Conservation (phyloP, 2,329 filamentous ascomycete genomes). For the Cordyceps javanica region DNA sequence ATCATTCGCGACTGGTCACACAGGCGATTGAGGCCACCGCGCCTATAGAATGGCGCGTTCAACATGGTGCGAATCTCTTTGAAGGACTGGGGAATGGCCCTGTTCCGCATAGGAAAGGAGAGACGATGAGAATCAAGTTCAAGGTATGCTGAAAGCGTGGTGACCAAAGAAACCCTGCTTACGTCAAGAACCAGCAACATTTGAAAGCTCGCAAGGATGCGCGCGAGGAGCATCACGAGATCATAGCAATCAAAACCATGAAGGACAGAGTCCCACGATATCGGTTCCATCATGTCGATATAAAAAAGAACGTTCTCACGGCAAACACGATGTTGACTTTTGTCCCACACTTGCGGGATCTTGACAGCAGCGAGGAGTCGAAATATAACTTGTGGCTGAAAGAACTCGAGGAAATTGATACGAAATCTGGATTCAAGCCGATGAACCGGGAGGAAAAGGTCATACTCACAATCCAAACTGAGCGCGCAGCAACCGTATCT, state of each 20-base stretch:
- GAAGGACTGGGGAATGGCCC: conserved; percentile 34
- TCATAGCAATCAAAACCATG: conserved; percentile 43
- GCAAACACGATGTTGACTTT: conserved; percentile 56
- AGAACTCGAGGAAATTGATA: conserved; percentile 52
- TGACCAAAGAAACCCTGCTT: not conserved
- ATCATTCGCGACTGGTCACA: conserved; percentile 39
- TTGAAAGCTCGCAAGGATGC: conserved; percentile 39
- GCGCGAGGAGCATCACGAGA: conserved; percentile 33
- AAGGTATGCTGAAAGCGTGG: conserved; percentile 33
- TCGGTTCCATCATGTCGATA: conserved; percentile 54
- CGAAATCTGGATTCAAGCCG: conserved; percentile 50
- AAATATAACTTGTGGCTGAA: conserved; percentile 51
- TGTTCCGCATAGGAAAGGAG: conserved; percentile 28
- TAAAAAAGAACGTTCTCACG: conserved; percentile 52
- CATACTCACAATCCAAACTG: conserved; percentile 41
- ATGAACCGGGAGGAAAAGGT: conserved; percentile 47
- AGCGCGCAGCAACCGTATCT: conserved; percentile 45
- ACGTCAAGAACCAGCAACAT: conserved; percentile 31
- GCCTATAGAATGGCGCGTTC: conserved; percentile 32
- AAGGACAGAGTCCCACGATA: conserved; percentile 51
- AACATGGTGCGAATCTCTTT: conserved; percentile 42
- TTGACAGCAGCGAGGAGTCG: conserved; percentile 49
- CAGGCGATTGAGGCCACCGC: conserved; percentile 41
- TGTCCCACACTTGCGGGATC: conserved; percentile 52
- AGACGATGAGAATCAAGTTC: conserved; percentile 43